Conservation (phyloP, 2,329 filamentous ascomycete species). For the Hymenoscyphus albidus region DNA sequence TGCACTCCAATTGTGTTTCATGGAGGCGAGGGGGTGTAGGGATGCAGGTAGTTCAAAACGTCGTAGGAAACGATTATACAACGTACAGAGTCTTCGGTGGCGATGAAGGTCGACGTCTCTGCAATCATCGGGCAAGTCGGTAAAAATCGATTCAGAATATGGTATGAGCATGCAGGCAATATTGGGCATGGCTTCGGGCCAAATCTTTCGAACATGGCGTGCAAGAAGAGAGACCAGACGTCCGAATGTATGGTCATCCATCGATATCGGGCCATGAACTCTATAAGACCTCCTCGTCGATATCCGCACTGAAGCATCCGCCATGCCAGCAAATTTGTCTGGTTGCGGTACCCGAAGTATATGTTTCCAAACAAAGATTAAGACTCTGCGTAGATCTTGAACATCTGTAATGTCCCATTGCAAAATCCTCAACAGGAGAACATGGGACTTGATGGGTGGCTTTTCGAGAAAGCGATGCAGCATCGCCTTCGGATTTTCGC, state of each 20-base stretch:
- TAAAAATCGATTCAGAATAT: constrained; percentile 19
- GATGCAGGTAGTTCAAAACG: constrained; percentile 38
- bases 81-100: constrained; percentile 26
- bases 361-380: constrained; percentile 19
- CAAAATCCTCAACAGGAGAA: constrained; percentile 30
- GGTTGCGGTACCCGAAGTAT: constrained; percentile 3
- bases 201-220: constrained; percentile 29
- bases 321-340: not conserved
- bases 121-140: constrained; percentile 3
- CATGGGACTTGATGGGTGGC: constrained; percentile 18
- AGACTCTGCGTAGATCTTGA: constrained; percentile 15
- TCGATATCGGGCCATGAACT: not conserved
- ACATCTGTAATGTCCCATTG: constrained; percentile 23
- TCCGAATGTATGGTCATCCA: constrained; percentile 20
- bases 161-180: constrained; percentile 26
- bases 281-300: not conserved
- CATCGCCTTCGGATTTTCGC: constrained; percentile 20
- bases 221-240: constrained; percentile 27
- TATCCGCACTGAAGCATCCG: not conserved
- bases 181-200: constrained; percentile 28
- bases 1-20: constrained; percentile 53
- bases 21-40: constrained; percentile 37
- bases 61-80: constrained; percentile 42
- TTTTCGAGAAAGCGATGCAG: constrained; percentile 25
- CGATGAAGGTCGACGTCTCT: constrained; percentile 9